These are phyloP conservation scores for Tuber brumale DNA, from an alignment of 495 filamentous ascomycete species.

Conservation along the genomic window DNA sequence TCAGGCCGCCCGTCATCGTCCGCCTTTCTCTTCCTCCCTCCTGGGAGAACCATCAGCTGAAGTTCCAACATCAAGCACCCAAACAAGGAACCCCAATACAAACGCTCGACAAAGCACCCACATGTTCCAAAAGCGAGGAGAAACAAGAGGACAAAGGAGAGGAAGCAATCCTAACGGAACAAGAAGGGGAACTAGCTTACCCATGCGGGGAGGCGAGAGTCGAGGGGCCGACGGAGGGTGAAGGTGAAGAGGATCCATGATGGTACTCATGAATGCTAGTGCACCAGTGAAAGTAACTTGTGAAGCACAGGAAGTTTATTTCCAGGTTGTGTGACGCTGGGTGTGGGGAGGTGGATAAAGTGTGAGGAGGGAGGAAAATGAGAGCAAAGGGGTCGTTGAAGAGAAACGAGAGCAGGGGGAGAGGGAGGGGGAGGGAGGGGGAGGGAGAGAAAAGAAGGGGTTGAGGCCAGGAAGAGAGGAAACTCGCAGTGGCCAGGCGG, in stretches of 20 bases:
- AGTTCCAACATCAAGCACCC: background rate
- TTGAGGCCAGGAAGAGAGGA: constrained; percentile 10
- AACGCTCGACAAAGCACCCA: background rate
- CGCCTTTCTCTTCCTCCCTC: constrained; percentile 39
- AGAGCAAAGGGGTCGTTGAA: background rate
- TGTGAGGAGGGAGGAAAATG: constrained; percentile 5
- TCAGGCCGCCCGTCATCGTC: constrained; percentile 34
- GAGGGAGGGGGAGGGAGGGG: constrained; percentile 9
- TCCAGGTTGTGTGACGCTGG: constrained; percentile 1
- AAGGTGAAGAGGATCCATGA: constrained; percentile 38
- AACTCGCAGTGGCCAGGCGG: constrained; percentile 1
- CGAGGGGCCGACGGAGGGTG: constrained; percentile 27
- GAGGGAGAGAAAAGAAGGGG: constrained; percentile 7
- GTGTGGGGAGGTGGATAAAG: background rate
- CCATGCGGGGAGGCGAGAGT: constrained; percentile 34
- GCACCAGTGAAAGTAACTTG: background rate
- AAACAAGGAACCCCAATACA: background rate
- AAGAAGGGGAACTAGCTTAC: constrained; percentile 15
- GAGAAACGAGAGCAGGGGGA: background rate
- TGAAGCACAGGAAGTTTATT: constrained; percentile 6
- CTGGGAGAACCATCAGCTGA: constrained; percentile 18
- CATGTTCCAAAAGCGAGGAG: background rate
- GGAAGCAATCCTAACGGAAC: background rate
- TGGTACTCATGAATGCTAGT: constrained; percentile 30
- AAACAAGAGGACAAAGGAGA: background rate